Base-by-base conservation (phyloP, 164 flowering plant species). In the Taxillus chinensis region DNA sequence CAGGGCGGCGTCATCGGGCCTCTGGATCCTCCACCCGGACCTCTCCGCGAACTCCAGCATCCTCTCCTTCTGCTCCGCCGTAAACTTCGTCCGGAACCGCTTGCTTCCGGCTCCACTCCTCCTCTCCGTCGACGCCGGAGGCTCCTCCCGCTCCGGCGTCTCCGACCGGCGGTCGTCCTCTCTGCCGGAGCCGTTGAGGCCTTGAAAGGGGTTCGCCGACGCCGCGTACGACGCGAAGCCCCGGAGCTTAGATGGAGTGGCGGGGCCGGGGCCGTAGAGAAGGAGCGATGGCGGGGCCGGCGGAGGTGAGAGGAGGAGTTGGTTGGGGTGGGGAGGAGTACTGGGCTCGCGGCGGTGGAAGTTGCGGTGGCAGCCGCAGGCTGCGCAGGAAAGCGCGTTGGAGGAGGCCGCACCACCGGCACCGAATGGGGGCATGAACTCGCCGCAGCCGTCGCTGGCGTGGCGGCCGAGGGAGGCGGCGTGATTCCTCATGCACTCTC, bases 281-380 rank as follows among this genome's bases (percentile, higher is more conserved):
- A 57, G 15, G 37, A 45, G 16, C 43, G 50, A 3, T 27, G 60
- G 57, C 13, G 64, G 49, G 6, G 54, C 62, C 7, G 42, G 66
- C n/a, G 42, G 71, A 8, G 68, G 64, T 60, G 41, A 45, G 66
- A 17, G 67, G 67, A 43, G 67, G 8, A 5, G 66, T 2, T 41
- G 57, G 6, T 13, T 60, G 14, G 7, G 59, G 9, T 8, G 51
- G 13, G 57, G 63, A 39, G 61, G 69, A 54, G 59, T 53, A n/a
- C n/a, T n/a, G 5, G 62, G 58, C 50, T 80, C 78, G 60, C 72
- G 70, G 5, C 83, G 71, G 70, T 83, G 87, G 71, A 83, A 83
- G 67, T 79, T 81, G 11, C 85, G 79, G 79, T 81, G 88, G 62
- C 88, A 81, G 2, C 83, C 82, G 52, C 88, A 83, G 0, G 85